Base-by-base conservation (phyloP, 2,329 filamentous ascomycete genomes). In the Helotiales sp. region DNA sequence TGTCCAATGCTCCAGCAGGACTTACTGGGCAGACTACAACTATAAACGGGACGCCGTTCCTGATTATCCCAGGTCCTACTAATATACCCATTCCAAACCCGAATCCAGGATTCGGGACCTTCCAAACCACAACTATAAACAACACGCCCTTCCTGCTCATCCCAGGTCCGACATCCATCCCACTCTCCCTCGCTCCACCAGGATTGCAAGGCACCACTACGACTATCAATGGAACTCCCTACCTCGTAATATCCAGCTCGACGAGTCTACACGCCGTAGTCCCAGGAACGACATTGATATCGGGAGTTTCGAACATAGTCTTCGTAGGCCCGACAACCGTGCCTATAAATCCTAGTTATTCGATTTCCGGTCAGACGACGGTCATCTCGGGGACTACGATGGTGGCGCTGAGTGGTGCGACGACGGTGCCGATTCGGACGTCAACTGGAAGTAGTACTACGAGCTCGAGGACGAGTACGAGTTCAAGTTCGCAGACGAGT, bases 141-240 rank as follows among this genome's bases (percentile, higher is more conserved):
- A 64, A 66, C 6, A 65, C 58, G 3, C 57, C 67, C 20, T 64
- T 61, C 54, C 34, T 69, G 0, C 20, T 69, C 24, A 32, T 69
- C 24, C 63, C 65, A 1, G 65, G 60, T 6, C 55, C 65, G 17
- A 68, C 70, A 1, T 54, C 58, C 15, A 67, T 71, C 32, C 69
- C 70, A 4, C 57, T 64, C 11, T 69, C 69, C 15, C 30, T 57
- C 7, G 64, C 61, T 11, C 69, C 69, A 32, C 22, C 50, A 3
- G 69, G 64, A 10, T 54, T 70, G 10, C 11, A 37, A 8, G 69
- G 69, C 15, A 52, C 54, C 1, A 68, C 61, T 0, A 72, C 69
- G 1, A 68, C 59, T 1, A 68, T 72, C 22, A 69, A 66, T 32
- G 70, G 69, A 17, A 70, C 66, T 2, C 61, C 70, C 0, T 70